These are phyloP conservation scores for Diaporthe sp. DNA, from an alignment of 2,329 filamentous ascomycete species.

Conservation along the genomic window DNA sequence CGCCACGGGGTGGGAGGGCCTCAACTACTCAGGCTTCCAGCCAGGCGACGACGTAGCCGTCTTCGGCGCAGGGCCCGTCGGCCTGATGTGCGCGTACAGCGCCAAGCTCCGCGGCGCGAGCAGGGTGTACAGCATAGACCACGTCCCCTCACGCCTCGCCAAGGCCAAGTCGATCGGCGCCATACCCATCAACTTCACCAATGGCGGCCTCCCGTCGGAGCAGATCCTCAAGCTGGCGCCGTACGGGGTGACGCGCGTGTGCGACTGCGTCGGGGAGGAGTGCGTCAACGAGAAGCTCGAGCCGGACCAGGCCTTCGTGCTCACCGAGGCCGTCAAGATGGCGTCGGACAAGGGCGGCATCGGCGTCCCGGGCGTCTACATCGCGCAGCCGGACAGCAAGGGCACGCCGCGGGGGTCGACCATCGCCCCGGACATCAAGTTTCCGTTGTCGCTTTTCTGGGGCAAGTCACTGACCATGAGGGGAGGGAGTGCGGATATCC, in stretches of 20 bases:
- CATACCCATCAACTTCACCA: conserved; percentile 44
- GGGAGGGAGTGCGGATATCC: conserved; percentile 37
- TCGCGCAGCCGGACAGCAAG: conserved; percentile 32
- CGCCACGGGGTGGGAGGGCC: conserved; percentile 54
- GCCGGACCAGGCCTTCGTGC: conserved; percentile 42
- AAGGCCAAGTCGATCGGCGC: conserved; percentile 44
- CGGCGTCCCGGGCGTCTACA: conserved; percentile 45
- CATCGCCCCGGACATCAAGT: conserved; percentile 36
- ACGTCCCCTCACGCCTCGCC: conserved; percentile 43
- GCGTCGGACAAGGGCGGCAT: conserved; percentile 43
- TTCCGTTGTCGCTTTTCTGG: conserved; percentile 44
- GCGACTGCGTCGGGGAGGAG: conserved; percentile 44
- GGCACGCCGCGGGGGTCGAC: conserved; percentile 41
- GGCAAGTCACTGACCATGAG: conserved; percentile 40
- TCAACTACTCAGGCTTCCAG: conserved; percentile 54
- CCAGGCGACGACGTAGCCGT: conserved; percentile 49
- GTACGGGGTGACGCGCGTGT: conserved; percentile 43
- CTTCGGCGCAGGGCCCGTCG: conserved; percentile 47
- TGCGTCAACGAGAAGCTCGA: conserved; percentile 43
- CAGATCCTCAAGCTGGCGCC: conserved; percentile 44
- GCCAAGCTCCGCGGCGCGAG: conserved; percentile 46
- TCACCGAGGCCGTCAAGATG: conserved; percentile 42
- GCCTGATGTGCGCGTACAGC: conserved; percentile 46
- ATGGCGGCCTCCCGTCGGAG: conserved; percentile 38
- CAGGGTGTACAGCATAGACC: conserved; percentile 45